Base-by-base conservation (phyloP, 305 asterid species). In the Salvia sclarea region DNA sequence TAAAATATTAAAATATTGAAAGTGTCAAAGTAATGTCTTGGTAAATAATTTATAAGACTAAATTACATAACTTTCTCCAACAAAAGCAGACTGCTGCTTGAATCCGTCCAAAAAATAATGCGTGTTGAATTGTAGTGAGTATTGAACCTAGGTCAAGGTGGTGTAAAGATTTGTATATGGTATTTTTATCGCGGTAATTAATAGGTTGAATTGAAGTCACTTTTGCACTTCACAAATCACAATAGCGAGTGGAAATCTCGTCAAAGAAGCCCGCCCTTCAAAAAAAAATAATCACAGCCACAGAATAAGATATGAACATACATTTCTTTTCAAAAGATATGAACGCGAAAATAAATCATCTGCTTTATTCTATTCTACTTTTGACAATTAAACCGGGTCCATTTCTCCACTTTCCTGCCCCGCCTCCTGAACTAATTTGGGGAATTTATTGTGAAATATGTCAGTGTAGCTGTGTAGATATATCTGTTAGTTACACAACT, bases 321-420 rank as follows among this genome's bases (percentile, higher is more conserved):
- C 0, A 69, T 8, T n/a, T n/a, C n/a, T n/a, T 4, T 56, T 50
- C 16, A 33, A 44, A 59, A 69, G 61, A 69, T 48, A 57, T 33
- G 67, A 44, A 65, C 61, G 41, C 53, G 52, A 18, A 55, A 45
- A 40, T 22, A 44, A 72, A 55, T 22, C 16, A 24, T 43, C 8
- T 72, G 31, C 43, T 55, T 54, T 52, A 7, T n/a, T n/a, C n/a
- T n/a, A n/a, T n/a, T n/a, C n/a, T n/a, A n/a, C n/a, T n/a, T n/a
- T n/a, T n/a, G n/a, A n/a, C n/a, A n/a, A n/a, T n/a, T n/a, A 65
- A 57, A 47, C 4, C 22, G 22, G 56, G n/a, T 9, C 22, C 64
- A 28, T 16, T 21, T 47, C 22, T 59, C 49, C 48, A 18, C 16
- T 14, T 12, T n/a, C n/a, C n/a, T n/a, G n/a, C 6, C 5, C 20